Conservation (phyloP, 805 yeast species). For the Wickerhamiella brachini region DNA sequence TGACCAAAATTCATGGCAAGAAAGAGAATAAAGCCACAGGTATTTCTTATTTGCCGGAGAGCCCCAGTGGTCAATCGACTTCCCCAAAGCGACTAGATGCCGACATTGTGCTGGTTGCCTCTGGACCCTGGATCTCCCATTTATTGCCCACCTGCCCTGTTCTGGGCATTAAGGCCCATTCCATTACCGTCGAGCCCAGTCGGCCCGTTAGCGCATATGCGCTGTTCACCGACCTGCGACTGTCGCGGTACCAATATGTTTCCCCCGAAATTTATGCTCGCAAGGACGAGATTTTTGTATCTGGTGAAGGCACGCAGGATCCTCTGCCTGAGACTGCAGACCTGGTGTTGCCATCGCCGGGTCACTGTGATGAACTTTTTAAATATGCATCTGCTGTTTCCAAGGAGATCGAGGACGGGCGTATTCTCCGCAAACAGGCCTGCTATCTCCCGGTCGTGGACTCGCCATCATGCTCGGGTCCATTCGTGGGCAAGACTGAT, state of each 20-base stretch:
- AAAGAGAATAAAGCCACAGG: conserved; percentile 62
- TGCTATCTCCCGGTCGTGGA: conserved; percentile 91
- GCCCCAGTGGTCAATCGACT: neutral
- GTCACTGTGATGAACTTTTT: conserved; percentile 79
- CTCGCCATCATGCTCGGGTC: conserved; percentile 85
- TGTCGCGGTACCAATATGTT: conserved; percentile 48
- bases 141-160: conserved; percentile 88
- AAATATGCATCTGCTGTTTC: conserved; percentile 66
- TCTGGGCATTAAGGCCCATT: conserved; percentile 86
- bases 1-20: conserved; percentile 48
- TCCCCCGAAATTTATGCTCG: conserved; percentile 94
- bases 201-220: conserved; percentile 83
- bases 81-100: conserved; percentile 31
- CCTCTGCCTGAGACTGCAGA: conserved; percentile 90
- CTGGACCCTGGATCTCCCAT: conserved; percentile 96
- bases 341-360: conserved; percentile 76
- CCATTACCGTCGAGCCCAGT: conserved; percentile 78
- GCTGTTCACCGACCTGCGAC: conserved; percentile 76
- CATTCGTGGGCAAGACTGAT: conserved; percentile 86
- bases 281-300: conserved; percentile 87
- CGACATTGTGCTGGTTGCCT: conserved; percentile 68
- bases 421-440: conserved; percentile 73
- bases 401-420: conserved; percentile 56
- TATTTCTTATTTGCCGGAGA: conserved; percentile 38
- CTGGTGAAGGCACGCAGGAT: conserved; percentile 90